Percentiles rank a stretch among this genome's conserved stretches.
These are phyloP conservation scores for Penicillium frequentans DNA, from an alignment of 2,329 filamentous ascomycete species.

Conservation along the genomic window DNA sequence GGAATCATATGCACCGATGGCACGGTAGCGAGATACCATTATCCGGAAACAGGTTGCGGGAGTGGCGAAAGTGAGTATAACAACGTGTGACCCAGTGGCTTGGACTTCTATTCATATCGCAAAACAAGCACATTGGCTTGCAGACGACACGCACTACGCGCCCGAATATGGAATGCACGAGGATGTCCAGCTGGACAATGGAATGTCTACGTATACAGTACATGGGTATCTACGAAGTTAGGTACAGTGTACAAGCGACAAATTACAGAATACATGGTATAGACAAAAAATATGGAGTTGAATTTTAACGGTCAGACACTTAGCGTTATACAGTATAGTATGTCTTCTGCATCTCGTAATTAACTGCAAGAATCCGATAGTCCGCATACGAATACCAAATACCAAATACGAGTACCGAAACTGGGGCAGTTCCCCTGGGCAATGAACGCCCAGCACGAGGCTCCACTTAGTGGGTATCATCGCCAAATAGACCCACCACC, in stretches of 20 bases:
- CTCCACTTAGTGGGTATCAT: neutral
- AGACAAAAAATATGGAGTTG: neutral
- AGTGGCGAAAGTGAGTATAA: neutral
- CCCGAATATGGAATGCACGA: neutral
- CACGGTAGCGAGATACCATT: conserved; percentile 1
- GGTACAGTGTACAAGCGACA: neutral
- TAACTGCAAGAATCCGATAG: too few relatives aligned
- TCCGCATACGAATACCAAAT: neutral
- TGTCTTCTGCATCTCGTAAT: too few relatives aligned
- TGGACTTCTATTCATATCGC: neutral
- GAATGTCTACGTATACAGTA: neutral
- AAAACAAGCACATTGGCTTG: neutral
- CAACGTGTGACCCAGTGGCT: neutral
- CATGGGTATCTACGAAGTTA: neutral
- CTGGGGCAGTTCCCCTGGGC: neutral
- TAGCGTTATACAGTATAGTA: too few relatives aligned
- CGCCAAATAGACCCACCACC: neutral
- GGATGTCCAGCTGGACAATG: neutral
- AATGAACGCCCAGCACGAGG: conserved; percentile 11
- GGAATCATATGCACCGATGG: neutral
- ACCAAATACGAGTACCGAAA: neutral
- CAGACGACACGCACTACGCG: neutral
- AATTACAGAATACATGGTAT: too few relatives aligned
- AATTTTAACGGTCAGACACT: neutral
- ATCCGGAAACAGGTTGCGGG: neutral